These are phyloP conservation scores for Abelmoschus esculentus DNA, from an alignment of 345 rosid genomes.

Conservation along the genomic window DNA sequence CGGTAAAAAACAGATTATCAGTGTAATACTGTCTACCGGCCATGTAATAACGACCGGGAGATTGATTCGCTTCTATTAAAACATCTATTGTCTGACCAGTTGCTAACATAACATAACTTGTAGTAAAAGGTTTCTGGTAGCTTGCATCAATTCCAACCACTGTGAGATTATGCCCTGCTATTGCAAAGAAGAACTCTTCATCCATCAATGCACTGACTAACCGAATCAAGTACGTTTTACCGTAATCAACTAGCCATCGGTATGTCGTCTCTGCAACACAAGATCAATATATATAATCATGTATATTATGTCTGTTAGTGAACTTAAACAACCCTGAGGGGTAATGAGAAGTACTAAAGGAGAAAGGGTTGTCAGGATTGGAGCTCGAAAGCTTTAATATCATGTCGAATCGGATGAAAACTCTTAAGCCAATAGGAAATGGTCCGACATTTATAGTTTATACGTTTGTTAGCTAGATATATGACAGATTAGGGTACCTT, in stretches of 20 bases:
- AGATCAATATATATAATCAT: not conserved
- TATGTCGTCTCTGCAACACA: constrained; percentile 1
- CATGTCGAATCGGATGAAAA: not conserved
- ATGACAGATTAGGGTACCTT: not conserved
- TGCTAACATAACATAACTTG: constrained; percentile 16
- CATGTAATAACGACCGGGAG: constrained; percentile 25
- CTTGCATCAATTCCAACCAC: constrained; percentile 31
- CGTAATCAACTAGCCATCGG: constrained; percentile 22
- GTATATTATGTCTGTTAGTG: not conserved
- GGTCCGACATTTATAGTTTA: not conserved
- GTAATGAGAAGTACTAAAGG: not conserved
- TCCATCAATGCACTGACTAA: constrained; percentile 23
- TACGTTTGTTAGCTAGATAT: not conserved
- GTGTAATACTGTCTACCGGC: constrained; percentile 15
- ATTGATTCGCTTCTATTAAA: constrained; percentile 22
- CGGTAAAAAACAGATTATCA: constrained; percentile 8
- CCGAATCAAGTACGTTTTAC: constrained; percentile 33
- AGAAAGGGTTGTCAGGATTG: not conserved
- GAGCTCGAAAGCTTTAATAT: not conserved
- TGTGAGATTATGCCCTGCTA: constrained; percentile 26
- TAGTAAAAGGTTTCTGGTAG: constrained; percentile 22
- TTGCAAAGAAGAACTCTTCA: constrained; percentile 24
- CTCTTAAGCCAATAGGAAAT: not conserved
- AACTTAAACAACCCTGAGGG: not conserved
- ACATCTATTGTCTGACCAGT: constrained; percentile 37